Evolutionary conservation across 2,329 filamentous ascomycete species (phyloP).

Genomic region (Pseudocercospora fijiensis): DNA sequence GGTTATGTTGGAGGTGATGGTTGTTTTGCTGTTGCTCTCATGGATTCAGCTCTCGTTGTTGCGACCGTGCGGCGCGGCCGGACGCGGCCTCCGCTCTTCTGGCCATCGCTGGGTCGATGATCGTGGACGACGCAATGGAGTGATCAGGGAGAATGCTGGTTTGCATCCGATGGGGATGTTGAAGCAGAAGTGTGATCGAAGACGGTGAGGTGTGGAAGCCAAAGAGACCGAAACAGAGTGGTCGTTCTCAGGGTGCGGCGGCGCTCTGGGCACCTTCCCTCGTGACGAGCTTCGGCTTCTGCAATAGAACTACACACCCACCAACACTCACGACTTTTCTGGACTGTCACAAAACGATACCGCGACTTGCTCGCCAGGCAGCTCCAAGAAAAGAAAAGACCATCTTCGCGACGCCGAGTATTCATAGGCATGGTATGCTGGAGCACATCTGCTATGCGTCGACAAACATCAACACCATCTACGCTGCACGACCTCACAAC

Average conservation of each 20-base stretch:
- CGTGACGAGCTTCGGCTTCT: background rate
- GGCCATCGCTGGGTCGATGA: background rate
- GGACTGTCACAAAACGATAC: background rate
- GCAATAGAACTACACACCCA: background rate
- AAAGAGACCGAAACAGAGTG: background rate
- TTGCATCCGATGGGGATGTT: background rate
- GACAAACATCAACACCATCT: background rate
- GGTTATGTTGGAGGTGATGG: background rate
- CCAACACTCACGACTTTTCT: background rate
- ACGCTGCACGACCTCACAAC: background rate
- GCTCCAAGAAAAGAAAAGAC: too few species aligned
- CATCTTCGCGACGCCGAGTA: background rate
- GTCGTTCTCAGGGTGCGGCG: background rate
- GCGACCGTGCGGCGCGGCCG: constrained; percentile 7
- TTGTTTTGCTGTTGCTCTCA: background rate
- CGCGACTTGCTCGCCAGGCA: too few species aligned
- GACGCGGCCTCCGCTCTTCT: background rate
- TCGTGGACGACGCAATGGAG: background rate
- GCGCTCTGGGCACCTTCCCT: background rate
- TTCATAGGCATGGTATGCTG: background rate
- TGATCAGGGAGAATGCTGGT: background rate
- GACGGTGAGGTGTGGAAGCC: background rate
- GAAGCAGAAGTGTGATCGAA: background rate
- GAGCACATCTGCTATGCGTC: background rate
- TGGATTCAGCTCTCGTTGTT: background rate